Conservation (phyloP, 352 stramenopile species). For the Phytopythium vexans region DNA sequence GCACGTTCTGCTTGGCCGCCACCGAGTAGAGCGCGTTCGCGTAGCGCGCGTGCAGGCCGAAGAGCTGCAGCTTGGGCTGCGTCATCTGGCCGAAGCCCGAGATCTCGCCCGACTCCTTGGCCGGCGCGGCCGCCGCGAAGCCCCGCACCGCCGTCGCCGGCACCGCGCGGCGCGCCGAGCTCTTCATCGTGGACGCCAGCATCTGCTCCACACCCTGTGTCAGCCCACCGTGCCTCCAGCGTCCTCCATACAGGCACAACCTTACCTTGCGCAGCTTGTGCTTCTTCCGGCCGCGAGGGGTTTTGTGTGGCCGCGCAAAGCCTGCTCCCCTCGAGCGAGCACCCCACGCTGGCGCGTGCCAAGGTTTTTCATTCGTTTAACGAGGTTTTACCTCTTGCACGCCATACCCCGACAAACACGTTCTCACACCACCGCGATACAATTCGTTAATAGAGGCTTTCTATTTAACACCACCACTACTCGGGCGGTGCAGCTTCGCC, state of each 20-base stretch:
- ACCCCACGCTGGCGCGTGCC: too few relatives aligned
- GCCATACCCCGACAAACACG: too few relatives aligned
- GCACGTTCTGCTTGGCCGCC: slow-evolving; percentile 84
- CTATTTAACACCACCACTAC: not conserved
- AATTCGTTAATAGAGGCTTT: not conserved
- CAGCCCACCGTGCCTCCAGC: too few relatives aligned
- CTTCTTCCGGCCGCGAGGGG: too few relatives aligned
- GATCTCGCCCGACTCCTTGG: slow-evolving; percentile 62
- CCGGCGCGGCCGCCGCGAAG: slow-evolving; percentile 30
- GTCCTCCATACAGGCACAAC: too few relatives aligned
- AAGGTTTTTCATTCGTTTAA: too few relatives aligned
- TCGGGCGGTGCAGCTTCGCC: slow-evolving; percentile 43
- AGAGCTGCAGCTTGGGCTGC: slow-evolving; percentile 92
- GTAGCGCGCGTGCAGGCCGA: slow-evolving; percentile 95
- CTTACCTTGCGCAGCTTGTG: too few relatives aligned
- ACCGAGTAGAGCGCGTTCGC: slow-evolving; percentile 97
- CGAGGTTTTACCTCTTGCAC: too few relatives aligned
- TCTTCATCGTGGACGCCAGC: slow-evolving; percentile 77
- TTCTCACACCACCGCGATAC: too few relatives aligned
- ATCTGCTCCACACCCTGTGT: slow-evolving; percentile 20
- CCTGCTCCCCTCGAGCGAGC: too few relatives aligned
- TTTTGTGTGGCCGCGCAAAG: too few relatives aligned
- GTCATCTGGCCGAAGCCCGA: slow-evolving; percentile 78
- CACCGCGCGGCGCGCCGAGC: slow-evolving; percentile 41
- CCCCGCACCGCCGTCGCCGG: slow-evolving; percentile 31